These are phyloP conservation scores for Coemansia sp. DNA, from an alignment of 192 early-diverging fungal genomes.

Conservation along the genomic window DNA sequence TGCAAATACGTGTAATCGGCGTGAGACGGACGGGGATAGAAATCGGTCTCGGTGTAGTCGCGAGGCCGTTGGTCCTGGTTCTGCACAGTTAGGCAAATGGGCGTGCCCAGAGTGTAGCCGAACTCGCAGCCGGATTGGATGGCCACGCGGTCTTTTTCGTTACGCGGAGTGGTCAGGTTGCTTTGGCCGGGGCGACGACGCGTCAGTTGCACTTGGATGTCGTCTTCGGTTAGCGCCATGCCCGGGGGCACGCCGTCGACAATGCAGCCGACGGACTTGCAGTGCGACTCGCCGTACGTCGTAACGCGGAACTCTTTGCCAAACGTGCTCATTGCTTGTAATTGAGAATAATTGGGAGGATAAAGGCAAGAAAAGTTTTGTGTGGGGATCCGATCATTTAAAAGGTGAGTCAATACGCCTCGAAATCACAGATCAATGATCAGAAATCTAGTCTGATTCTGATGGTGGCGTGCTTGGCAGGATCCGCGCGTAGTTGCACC, in stretches of 20 bases:
- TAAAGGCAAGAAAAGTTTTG: too few species aligned
- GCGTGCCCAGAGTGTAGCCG: slow-evolving; percentile 91
- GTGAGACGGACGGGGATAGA: slow-evolving; percentile 94
- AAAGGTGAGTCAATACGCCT: too few species aligned
- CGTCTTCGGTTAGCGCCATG: slow-evolving; percentile 81
- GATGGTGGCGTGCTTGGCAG: background rate
- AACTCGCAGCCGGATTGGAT: slow-evolving; percentile 94
- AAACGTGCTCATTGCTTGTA: slow-evolving; percentile 72
- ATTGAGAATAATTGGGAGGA: too few species aligned
- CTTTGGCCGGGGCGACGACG: slow-evolving; percentile 95
- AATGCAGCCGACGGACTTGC: slow-evolving; percentile 96
- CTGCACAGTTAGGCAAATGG: slow-evolving; percentile 86
- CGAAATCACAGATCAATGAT: too few species aligned
- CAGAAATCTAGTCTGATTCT: too few species aligned
- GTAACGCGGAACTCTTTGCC: slow-evolving; percentile 84
- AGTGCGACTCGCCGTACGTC: slow-evolving; percentile 98
- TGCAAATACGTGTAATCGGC: slow-evolving; percentile 97
- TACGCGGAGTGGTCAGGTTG: slow-evolving; percentile 92
- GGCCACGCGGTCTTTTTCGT: slow-evolving; percentile 92
- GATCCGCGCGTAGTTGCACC: background rate
- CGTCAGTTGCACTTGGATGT: slow-evolving; percentile 90
- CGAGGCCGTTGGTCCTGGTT: slow-evolving; percentile 96
- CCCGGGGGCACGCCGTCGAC: slow-evolving; percentile 96
- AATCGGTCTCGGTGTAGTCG: slow-evolving; percentile 95
- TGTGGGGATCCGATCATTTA: too few species aligned